These are phyloP conservation scores for Gossypium trilobum DNA, from an alignment of 441 rosid genomes.

Conservation along the genomic window DNA sequence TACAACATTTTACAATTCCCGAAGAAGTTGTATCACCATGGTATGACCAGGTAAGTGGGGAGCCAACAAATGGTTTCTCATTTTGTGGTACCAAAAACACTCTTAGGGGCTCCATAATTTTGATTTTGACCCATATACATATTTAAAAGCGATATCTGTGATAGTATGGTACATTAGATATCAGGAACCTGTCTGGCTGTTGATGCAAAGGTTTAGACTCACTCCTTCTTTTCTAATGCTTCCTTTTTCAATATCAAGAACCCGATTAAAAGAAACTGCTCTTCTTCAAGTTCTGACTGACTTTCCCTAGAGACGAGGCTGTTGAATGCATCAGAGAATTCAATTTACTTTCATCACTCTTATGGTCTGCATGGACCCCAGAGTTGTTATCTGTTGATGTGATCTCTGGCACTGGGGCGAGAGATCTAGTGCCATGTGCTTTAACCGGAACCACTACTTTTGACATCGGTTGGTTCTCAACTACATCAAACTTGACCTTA, in stretches of 20 bases:
- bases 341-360: constrained; percentile 31
- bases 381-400: constrained; percentile 41
- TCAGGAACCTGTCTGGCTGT: constrained; percentile 39
- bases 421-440: constrained; percentile 49
- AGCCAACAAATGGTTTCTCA: constrained; percentile 32
- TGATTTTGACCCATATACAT: constrained; percentile 18
- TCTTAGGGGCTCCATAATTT: constrained; percentile 19
- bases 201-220: constrained; percentile 41
- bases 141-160: constrained; percentile 27
- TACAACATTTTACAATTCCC: constrained; percentile 42
- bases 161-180: constrained; percentile 34
- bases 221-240: constrained; percentile 54
- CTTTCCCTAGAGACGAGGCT: constrained; percentile 40
- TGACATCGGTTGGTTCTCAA: constrained; percentile 43
- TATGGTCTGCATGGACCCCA: constrained; percentile 19
- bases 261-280: constrained; percentile 49
- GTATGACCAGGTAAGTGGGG: constrained; percentile 25
- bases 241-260: constrained; percentile 57
- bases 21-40: constrained; percentile 33
- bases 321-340: constrained; percentile 32
- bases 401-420: constrained; percentile 31
- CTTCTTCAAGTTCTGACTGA: constrained; percentile 58
- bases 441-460: constrained; percentile 67
- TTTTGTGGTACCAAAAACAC: constrained; percentile 59
- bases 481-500: constrained; percentile 43